Evolutionary conservation across 352 stramenopile genomes (phyloP).

Genomic region (Globisporangium polare): DNA sequence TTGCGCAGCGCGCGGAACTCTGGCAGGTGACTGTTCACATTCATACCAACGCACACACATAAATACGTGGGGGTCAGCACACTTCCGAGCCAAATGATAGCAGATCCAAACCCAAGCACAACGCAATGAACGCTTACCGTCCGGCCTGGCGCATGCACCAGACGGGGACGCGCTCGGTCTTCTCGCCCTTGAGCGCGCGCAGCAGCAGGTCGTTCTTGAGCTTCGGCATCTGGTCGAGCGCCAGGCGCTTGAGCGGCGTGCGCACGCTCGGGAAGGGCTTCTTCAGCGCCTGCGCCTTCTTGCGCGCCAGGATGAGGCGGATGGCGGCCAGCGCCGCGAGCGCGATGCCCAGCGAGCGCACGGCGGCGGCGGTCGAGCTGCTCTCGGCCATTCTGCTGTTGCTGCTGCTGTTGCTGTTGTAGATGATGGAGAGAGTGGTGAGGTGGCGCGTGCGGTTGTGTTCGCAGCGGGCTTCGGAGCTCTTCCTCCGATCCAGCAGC

Average conservation of each 20-base stretch:
- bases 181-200: constrained; percentile 80
- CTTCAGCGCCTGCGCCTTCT: constrained; percentile 35
- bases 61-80: constrained; percentile 1
- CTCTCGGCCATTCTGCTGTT: constrained; percentile 14
- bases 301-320: constrained; percentile 52
- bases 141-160: constrained; percentile 98
- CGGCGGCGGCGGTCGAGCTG: constrained; percentile 9
- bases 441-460: not conserved
- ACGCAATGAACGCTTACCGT: constrained; percentile 54
- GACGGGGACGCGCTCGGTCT: constrained; percentile 89
- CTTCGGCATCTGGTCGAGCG: constrained; percentile 66
- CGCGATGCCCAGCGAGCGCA: constrained; percentile 26
- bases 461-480: not conserved
- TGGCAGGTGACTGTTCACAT: constrained; percentile 59
- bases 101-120: not conserved
- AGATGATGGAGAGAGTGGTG: not conserved
- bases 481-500: constrained; percentile 3
- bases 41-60: not conserved
- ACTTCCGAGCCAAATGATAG: constrained; percentile 2
- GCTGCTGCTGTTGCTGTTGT: not conserved
- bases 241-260: constrained; percentile 67
- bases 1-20: constrained; percentile 86
- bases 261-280: constrained; percentile 59
- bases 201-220: constrained; percentile 90
- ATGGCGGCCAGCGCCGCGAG: constrained; percentile 55